A percentile compares a stretch with the other conserved stretches of the same genome.
Evolutionary conservation across 2,329 filamentous ascomycete species (phyloP).

Genomic region (Pseudogymnoascus sp.): DNA sequence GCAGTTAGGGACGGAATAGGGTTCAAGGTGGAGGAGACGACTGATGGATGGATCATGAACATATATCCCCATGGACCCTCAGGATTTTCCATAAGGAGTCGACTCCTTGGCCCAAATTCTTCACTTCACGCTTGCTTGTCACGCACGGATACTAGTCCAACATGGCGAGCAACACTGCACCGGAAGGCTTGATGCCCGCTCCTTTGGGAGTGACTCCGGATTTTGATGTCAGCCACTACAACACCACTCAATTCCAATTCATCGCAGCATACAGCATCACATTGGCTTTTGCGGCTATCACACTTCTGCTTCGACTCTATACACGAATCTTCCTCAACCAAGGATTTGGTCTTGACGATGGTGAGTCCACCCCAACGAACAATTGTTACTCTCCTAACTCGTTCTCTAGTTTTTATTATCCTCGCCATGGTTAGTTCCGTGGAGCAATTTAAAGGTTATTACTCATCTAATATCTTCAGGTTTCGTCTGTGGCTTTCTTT

Average conservation of each 20-base stretch:
- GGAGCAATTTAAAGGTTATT: background rate
- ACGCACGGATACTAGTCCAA: background rate
- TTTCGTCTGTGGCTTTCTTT: background rate
- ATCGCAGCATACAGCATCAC: conserved; percentile 2
- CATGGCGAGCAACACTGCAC: conserved; percentile 2
- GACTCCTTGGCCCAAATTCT: background rate
- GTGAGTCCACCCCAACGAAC: background rate
- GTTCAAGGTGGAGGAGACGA: background rate
- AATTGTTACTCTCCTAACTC: background rate
- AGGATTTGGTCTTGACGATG: conserved; percentile 9
- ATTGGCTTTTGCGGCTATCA: background rate
- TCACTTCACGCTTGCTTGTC: background rate
- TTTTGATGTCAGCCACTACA: conserved; percentile 3
- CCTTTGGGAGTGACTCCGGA: background rate
- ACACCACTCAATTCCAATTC: background rate
- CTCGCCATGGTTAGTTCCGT: background rate
- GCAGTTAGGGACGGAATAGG: background rate
- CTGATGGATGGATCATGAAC: background rate
- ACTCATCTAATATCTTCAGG: background rate
- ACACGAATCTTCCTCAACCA: background rate
- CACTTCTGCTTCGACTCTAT: conserved; percentile 1
- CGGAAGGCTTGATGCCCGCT: conserved; percentile 10
- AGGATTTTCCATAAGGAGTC: conserved; percentile 4
- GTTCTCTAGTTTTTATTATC: background rate
- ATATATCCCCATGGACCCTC: conserved; percentile 6